Conservation (phyloP, 176 grass and related monocot genomes). For the Musa itinerans region DNA sequence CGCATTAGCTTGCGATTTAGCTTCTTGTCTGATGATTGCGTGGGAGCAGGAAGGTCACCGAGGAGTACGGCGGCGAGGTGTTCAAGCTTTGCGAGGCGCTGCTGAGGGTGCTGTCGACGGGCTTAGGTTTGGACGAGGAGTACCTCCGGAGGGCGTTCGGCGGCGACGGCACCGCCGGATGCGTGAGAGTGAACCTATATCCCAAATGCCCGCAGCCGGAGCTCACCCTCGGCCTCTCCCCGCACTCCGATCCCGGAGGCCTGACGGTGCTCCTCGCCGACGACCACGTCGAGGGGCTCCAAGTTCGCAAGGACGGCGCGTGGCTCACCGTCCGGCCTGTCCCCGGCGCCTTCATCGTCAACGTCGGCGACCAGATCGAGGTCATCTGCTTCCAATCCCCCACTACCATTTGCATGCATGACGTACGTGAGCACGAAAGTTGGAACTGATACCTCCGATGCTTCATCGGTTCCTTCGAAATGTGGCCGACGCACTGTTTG, state of each 20-base stretch:
- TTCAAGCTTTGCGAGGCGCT: conserved; percentile 44
- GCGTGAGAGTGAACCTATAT: conserved; percentile 50
- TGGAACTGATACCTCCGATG: not conserved
- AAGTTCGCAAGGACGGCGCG: conserved; percentile 41
- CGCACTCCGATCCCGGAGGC: conserved; percentile 63
- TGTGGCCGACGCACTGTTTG: too few relatives aligned
- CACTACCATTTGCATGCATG: not conserved
- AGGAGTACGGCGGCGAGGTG: conserved; percentile 40
- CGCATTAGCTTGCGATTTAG: not conserved
- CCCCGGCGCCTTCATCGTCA: conserved; percentile 43
- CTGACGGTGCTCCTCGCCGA: conserved; percentile 57
- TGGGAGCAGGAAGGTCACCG: conserved; percentile 34
- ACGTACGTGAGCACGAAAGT: not conserved
- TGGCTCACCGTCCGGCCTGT: conserved; percentile 51
- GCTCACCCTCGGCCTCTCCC: conserved; percentile 51
- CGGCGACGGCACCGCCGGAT: conserved; percentile 2
- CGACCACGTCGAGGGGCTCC: conserved; percentile 47
- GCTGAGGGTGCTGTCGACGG: conserved; percentile 52
- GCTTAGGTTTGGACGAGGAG: conserved; percentile 54
- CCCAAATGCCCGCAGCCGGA: conserved; percentile 72
- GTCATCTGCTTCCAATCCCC: conserved; percentile 21
- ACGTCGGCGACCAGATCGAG: conserved; percentile 66
- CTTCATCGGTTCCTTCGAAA: too few relatives aligned
- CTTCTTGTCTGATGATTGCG: not conserved
- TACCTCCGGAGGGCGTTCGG: conserved; percentile 31